Percentiles rank a stretch among this genome's conserved stretches.
These are phyloP conservation scores for Psilocybe sp. DNA, from an alignment of 768 basidiomycete species.

Conservation along the genomic window DNA sequence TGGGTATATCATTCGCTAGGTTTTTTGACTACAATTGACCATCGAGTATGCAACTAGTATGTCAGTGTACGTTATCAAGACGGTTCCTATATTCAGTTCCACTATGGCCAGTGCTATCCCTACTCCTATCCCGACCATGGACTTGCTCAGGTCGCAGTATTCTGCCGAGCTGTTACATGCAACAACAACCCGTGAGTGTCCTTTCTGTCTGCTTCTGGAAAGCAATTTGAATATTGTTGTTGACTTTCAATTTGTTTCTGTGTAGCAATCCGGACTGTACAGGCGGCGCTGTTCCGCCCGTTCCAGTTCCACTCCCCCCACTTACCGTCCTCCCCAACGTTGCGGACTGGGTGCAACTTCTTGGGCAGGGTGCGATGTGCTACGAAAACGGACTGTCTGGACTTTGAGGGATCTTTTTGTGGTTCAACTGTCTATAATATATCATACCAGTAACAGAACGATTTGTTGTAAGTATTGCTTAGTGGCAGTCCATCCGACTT, in stretches of 20 bases:
- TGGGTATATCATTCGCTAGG: too few species aligned
- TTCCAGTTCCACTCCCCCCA: slow-evolving; percentile 14
- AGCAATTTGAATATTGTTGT: not conserved
- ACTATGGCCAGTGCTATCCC: slow-evolving; percentile 13
- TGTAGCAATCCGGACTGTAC: slow-evolving; percentile 24
- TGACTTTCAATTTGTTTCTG: not conserved
- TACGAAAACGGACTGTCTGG: slow-evolving; percentile 11
- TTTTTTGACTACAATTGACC: too few species aligned
- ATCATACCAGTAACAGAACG: too few species aligned
- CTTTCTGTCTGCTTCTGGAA: not conserved
- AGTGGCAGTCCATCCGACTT: too few species aligned
- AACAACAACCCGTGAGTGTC: slow-evolving; percentile 18
- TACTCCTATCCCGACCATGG: slow-evolving; percentile 8
- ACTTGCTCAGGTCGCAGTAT: slow-evolving; percentile 18
- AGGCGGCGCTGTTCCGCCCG: slow-evolving; percentile 22
- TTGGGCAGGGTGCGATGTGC: slow-evolving; percentile 23
- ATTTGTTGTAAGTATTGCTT: too few species aligned
- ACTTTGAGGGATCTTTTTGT: too few species aligned
- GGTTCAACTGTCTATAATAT: too few species aligned
- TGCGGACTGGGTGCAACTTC: slow-evolving; percentile 16
- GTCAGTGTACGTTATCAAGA: too few species aligned
- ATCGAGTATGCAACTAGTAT: too few species aligned
- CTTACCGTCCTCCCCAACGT: slow-evolving; percentile 16
- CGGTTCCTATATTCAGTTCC: not conserved
- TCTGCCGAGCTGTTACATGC: slow-evolving; percentile 18